Conservation (phyloP, 1,284 basidiomycete genomes). For the Pulveroboletus sp. region DNA sequence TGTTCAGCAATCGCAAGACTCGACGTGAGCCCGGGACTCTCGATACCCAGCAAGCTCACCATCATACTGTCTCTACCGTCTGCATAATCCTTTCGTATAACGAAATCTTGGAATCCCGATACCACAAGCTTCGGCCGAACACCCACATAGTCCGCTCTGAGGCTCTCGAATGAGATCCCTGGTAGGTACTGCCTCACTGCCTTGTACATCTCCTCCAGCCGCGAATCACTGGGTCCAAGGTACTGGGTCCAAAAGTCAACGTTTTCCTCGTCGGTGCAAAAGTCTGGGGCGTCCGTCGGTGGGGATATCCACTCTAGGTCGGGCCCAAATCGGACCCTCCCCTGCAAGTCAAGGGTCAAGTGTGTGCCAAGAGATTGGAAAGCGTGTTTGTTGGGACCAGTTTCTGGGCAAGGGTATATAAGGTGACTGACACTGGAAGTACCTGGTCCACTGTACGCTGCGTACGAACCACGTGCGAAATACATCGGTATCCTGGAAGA, state of each 20-base stretch:
- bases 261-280: conserved; percentile 43
- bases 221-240: conserved; percentile 68
- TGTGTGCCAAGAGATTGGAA: conserved; percentile 89
- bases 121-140: conserved; percentile 87
- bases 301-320: conserved; percentile 87
- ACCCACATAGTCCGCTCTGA: conserved; percentile 89
- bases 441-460: conserved; percentile 82
- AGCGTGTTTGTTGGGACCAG: conserved; percentile 52
- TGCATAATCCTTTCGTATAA: conserved; percentile 58
- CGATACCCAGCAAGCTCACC: conserved; percentile 78
- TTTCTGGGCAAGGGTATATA: conserved; percentile 87
- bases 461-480: conserved; percentile 83
- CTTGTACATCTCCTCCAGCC: conserved; percentile 62
- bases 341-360: conserved; percentile 85
- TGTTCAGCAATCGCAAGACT: conserved; percentile 74
- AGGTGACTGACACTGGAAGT: conserved; percentile 67
- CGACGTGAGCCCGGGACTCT: conserved; percentile 77
- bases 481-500: conserved; percentile 65
- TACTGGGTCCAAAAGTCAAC: conserved; percentile 78
- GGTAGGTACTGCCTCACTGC: conserved; percentile 80
- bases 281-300: conserved; percentile 38
- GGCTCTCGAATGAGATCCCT: conserved; percentile 57
- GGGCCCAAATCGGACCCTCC: conserved; percentile 90
- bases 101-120: conserved; percentile 88
- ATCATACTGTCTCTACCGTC: conserved; percentile 45